Base-by-base conservation (phyloP, 108 stramenopile genomes). In the Mayamaea pseudoterrestris region DNA sequence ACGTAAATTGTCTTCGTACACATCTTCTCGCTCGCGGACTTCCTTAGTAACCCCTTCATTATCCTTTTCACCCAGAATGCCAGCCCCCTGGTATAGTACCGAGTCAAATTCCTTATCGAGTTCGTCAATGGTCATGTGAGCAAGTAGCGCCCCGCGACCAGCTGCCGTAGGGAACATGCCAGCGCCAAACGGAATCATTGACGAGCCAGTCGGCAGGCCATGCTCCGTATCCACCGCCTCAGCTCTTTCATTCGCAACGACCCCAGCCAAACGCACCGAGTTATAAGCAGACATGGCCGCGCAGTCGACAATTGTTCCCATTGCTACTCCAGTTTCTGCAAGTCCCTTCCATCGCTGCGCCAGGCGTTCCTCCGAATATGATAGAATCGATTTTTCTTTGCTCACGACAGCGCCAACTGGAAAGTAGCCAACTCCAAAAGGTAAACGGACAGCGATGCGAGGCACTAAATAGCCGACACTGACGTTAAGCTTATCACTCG, bases 281-380 rank as follows among this genome's bases (percentile, higher is more conserved):
- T n/a, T n/a, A n/a, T n/a, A n/a, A 35, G 34, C 28, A 18, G 57
- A 49, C 72, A 80, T 76, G 11, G 66, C 81, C 24, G 50, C 50
- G 23, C 68, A 27, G 37, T 83, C 86, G 30, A 80, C 44, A 42
- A 61, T 39, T 12, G 46, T 23, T 34, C 63, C 63, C 2, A 67
- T 65, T 16, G 52, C 23, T n/a, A 62, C 6, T 13, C 78, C 78
- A 22, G 67, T 71, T 14, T 79, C 68, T 6, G 61, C 44, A 66
- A 83, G 74, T 7, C 28, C 49, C 26, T 71, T 62, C 86, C 86
- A 89, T 23, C 87, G 71, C 18, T 48, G 50, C 17, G 58, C 68
- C 2, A 89, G 65, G 24, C 57, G 55, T 21, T 49, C 39, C 53
- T 89, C 77, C 11, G 72, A 62, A 24, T 67, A 66, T 6, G 29